Base-by-base conservation (phyloP, 2,329 filamentous ascomycete species). In the Pseudofabraea citricarpa region DNA sequence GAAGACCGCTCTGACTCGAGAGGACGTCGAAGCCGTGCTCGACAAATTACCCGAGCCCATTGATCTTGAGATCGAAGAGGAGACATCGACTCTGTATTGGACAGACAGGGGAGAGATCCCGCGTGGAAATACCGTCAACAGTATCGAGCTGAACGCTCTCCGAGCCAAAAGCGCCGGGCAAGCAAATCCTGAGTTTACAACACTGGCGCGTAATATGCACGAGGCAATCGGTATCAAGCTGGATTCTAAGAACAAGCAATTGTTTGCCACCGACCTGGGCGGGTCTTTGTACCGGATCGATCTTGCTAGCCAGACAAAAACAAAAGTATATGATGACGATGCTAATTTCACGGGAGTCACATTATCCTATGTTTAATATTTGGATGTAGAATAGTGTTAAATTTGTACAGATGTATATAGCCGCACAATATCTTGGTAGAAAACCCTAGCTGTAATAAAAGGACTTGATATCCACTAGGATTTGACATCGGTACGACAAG, bases 51-150 rank as follows among this genome's bases (percentile, higher is more conserved):
- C 76, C 0, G 77, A 81, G 54, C 73, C 74, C 0, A 75, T 82
- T 45, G 76, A 82, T 50, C 58, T 83, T 0, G 75, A 78, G 23
- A 52, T 81, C 1, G 74, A 81, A 13, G 65, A 68, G 10, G 59
- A 64, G 0, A 54, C 56, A 3, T 55, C 66, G 21, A 62, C 56
- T 1, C 60, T 83, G 20, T 82, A 77, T 56, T 82, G 78, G 79
- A 80, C 78, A 0, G 79, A 82, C 49, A 65, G 79, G 0, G 79
- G 78, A 4, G 78, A 82, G 49, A 57, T 72, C 1, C 77, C 77
- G 0, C 54, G 59, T 7, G 78, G 78, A 0, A 79, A 77, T 53
- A 69, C 69, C 9, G 48, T 82, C 45, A 77, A 79, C 53, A 57
- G n/a, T n/a, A n/a, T n/a, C n/a, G n/a, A n/a, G n/a, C n/a, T n/a